Percentiles rank a stretch among this genome's conserved stretches.
phyloP scores from a whole-genome alignment of 78 protist genomes.

The Planoprotostelium fungivorum region DNA sequence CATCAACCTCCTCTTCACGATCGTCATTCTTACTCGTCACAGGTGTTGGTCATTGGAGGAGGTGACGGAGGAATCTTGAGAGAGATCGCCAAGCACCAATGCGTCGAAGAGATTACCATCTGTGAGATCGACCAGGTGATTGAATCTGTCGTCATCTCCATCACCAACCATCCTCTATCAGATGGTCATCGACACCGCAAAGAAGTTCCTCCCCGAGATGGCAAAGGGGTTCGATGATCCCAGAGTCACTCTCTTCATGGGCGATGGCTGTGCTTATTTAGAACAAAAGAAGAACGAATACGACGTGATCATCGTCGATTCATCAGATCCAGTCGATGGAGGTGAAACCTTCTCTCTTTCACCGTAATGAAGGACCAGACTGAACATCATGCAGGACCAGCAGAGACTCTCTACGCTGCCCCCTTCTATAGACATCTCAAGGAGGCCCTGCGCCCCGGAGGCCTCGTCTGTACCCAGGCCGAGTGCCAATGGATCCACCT shows the following conservation, averaged over 20 bases:
- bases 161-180: background rate
- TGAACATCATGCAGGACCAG: conserved; percentile 71
- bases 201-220: conserved; percentile 67
- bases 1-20: too few species aligned
- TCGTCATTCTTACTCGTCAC: background rate
- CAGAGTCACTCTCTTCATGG: conserved; percentile 57
- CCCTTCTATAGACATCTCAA: conserved; percentile 62
- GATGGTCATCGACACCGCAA: conserved; percentile 70
- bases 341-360: background rate
- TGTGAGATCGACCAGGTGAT: conserved; percentile 82
- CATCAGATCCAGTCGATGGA: conserved; percentile 89
- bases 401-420: conserved; percentile 72
- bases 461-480: conserved; percentile 86
- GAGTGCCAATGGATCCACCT: conserved; percentile 89
- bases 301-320: conserved; percentile 95
- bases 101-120: conserved; percentile 71
- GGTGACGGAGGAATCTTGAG: conserved; percentile 98
- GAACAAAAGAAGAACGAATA: conserved; percentile 44
- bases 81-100: conserved; percentile 78
- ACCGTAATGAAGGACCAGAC: background rate
- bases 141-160: background rate
- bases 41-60: conserved; percentile 95
- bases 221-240: conserved; percentile 78
- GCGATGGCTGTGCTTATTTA: conserved; percentile 89
- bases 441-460: conserved; percentile 74